Percentiles rank a stretch among this genome's conserved stretches.
Conservation (phyloP, 192 early-diverging fungal genomes). For the Jimgerdemannia flammicorona region DNA sequence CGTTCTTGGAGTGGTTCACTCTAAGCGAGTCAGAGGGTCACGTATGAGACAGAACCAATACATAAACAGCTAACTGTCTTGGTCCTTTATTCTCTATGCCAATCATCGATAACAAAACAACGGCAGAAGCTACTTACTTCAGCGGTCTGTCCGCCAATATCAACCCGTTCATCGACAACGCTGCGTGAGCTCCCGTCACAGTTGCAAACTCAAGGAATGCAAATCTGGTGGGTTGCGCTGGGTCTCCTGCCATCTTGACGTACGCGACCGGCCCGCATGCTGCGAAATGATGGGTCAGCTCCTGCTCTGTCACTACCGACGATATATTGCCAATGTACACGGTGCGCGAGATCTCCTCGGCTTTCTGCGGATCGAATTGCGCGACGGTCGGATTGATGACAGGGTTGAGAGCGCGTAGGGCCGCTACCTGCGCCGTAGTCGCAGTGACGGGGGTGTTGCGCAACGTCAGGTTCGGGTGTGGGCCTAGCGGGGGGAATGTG, state of each 20-base stretch:
- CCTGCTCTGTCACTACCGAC: slow-evolving; percentile 46
- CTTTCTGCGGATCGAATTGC: slow-evolving; percentile 59
- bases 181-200: slow-evolving; percentile 47
- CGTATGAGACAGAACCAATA: slow-evolving; percentile 2
- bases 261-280: slow-evolving; percentile 62
- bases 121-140: slow-evolving; percentile 34
- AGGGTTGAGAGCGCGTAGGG: slow-evolving; percentile 35
- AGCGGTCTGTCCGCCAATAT: slow-evolving; percentile 59
- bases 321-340: slow-evolving; percentile 75
- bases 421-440: slow-evolving; percentile 28
- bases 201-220: slow-evolving; percentile 79
- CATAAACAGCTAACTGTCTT: no score
- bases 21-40: slow-evolving; percentile 16
- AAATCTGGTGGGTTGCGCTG: slow-evolving; percentile 60
- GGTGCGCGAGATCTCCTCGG: slow-evolving; percentile 74
- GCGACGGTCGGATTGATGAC: slow-evolving; percentile 47
- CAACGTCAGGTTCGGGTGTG: slow-evolving; percentile 28
- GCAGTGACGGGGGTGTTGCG: slow-evolving; percentile 39
- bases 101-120: no score
- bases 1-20: slow-evolving; percentile 75
- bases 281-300: slow-evolving; percentile 59
- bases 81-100: no score
- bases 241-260: slow-evolving; percentile 77
- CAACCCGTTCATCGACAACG: slow-evolving; percentile 61
- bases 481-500: slow-evolving; percentile 4